A percentile compares a stretch with the other conserved stretches of the same genome.
Evolutionary conservation across 805 yeast genomes (phyloP).

Genomic region (Cyberlindnera mrakii): DNA sequence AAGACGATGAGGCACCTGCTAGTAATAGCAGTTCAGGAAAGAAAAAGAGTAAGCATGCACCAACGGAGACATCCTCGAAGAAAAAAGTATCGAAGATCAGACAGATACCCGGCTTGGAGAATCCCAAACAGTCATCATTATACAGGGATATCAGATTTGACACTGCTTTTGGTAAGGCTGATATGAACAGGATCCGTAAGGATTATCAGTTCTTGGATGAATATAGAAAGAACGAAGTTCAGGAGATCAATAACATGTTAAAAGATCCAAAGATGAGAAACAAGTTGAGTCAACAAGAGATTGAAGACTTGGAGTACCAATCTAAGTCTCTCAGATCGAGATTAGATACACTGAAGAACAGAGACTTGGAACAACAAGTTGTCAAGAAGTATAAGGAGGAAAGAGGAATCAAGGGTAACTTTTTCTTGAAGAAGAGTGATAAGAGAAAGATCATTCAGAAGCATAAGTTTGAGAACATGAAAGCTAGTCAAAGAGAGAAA

Average conservation of each 20-base stretch:
- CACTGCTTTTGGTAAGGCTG: slow-evolving; percentile 81
- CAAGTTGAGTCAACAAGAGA: slow-evolving; percentile 37
- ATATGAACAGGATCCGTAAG: slow-evolving; percentile 56
- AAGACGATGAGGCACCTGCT: slow-evolving; percentile 16
- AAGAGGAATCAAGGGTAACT: slow-evolving; percentile 46
- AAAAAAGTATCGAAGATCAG: slow-evolving; percentile 64
- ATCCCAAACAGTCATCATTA: slow-evolving; percentile 32
- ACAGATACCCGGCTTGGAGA: slow-evolving; percentile 62
- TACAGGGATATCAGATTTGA: slow-evolving; percentile 88
- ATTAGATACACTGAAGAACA: slow-evolving; percentile 60
- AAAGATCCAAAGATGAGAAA: slow-evolving; percentile 44
- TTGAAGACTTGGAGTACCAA: slow-evolving; percentile 45
- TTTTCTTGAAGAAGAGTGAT: slow-evolving; percentile 62
- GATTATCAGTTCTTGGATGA: slow-evolving; percentile 84
- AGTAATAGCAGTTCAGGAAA: slow-evolving; percentile 4
- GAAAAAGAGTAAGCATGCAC: slow-evolving; percentile 74
- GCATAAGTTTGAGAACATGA: slow-evolving; percentile 74
- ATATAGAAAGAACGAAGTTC: slow-evolving; percentile 71
- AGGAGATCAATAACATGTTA: slow-evolving; percentile 48
- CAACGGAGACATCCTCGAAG: slow-evolving; percentile 72
- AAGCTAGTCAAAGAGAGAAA: slow-evolving; percentile 65
- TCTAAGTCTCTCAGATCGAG: slow-evolving; percentile 63
- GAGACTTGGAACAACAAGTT: slow-evolving; percentile 69
- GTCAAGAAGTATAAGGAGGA: slow-evolving; percentile 47
- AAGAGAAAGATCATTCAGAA: slow-evolving; percentile 68